A percentile compares a stretch with the other conserved stretches of the same genome.
Evolutionary conservation across 2,329 filamentous ascomycete species (phyloP).

Genomic region (Xylariaceae sp.): DNA sequence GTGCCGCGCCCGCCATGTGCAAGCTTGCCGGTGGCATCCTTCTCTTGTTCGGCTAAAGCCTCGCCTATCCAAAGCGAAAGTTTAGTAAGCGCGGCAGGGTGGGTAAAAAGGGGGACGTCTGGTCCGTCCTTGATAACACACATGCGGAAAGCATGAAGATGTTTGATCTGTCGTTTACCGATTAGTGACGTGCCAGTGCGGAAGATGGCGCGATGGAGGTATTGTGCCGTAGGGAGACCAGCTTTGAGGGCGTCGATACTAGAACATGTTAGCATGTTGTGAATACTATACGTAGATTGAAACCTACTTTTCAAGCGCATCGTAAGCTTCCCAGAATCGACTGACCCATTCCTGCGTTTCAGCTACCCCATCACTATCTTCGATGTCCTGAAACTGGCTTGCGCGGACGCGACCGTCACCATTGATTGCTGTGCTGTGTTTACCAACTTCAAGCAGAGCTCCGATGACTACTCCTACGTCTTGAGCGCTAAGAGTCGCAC

Average conservation of each 20-base stretch:
- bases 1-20: conserved; percentile 72
- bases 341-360: conserved; percentile 67
- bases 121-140: conserved; percentile 94
- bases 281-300: conserved; percentile 28
- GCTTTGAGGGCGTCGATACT: conserved; percentile 77
- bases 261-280: conserved; percentile 34
- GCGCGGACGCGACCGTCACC: conserved; percentile 38
- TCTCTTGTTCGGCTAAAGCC: conserved; percentile 86
- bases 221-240: conserved; percentile 81
- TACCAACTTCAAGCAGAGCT: conserved; percentile 90
- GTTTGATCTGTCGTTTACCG: conserved; percentile 90
- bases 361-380: conserved; percentile 50
- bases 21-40: conserved; percentile 70
- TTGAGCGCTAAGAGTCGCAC: conserved; percentile 87
- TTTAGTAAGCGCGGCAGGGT: conserved; percentile 90
- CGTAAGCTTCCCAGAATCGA: conserved; percentile 73
- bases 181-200: conserved; percentile 89
- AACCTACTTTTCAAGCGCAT: conserved; percentile 69
- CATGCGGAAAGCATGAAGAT: conserved; percentile 90
- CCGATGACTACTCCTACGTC: conserved; percentile 94
- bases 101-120: conserved; percentile 87
- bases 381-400: conserved; percentile 41
- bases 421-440: conserved; percentile 46
- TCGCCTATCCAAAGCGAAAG: conserved; percentile 93
- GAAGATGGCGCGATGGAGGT: conserved; percentile 89